These are phyloP conservation scores for Saccharata proteae DNA, from an alignment of 2,329 filamentous ascomycete genomes.

Conservation along the genomic window DNA sequence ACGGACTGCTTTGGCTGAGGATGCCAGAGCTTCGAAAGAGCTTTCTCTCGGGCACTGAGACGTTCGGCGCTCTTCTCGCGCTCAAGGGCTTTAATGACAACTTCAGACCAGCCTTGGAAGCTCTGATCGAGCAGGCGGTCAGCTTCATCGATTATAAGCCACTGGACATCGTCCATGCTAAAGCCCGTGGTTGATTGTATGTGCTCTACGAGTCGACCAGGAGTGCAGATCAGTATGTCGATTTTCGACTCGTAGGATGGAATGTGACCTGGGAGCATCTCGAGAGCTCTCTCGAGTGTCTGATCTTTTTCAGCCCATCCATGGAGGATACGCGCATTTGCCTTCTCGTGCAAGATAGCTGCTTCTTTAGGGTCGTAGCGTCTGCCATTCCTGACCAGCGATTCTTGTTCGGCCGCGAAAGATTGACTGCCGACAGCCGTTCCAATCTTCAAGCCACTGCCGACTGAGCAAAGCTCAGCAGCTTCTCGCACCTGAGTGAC, in stretches of 20 bases:
- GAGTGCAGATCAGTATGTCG: slow-evolving; percentile 83
- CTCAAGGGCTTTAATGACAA: slow-evolving; percentile 50
- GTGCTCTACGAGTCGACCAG: slow-evolving; percentile 84
- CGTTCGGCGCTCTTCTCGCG: slow-evolving; percentile 38
- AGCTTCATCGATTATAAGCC: slow-evolving; percentile 88
- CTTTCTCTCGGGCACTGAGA: slow-evolving; percentile 41
- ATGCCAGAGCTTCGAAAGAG: slow-evolving; percentile 33
- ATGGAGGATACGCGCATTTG: slow-evolving; percentile 22
- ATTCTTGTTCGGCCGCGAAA: slow-evolving; percentile 52
- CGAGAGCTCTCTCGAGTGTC: slow-evolving; percentile 20
- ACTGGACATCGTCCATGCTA: slow-evolving; percentile 62
- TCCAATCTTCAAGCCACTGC: slow-evolving; percentile 64
- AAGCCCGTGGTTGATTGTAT: slow-evolving; percentile 76
- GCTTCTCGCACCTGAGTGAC: slow-evolving; percentile 75
- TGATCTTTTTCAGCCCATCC: slow-evolving; percentile 5
- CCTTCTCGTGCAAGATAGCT: slow-evolving; percentile 30
- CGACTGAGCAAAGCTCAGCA: slow-evolving; percentile 54
- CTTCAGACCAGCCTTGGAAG: slow-evolving; percentile 79
- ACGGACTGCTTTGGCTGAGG: slow-evolving; percentile 34
- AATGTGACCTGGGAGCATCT: slow-evolving; percentile 49
- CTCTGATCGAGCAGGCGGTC: slow-evolving; percentile 84
- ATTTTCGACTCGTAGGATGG: slow-evolving; percentile 57
- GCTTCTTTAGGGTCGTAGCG: slow-evolving; percentile 55
- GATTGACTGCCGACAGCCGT: slow-evolving; percentile 72
- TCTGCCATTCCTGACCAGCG: slow-evolving; percentile 45